Conservation (phyloP, 441 rosid species). For the Manihot esculenta region DNA sequence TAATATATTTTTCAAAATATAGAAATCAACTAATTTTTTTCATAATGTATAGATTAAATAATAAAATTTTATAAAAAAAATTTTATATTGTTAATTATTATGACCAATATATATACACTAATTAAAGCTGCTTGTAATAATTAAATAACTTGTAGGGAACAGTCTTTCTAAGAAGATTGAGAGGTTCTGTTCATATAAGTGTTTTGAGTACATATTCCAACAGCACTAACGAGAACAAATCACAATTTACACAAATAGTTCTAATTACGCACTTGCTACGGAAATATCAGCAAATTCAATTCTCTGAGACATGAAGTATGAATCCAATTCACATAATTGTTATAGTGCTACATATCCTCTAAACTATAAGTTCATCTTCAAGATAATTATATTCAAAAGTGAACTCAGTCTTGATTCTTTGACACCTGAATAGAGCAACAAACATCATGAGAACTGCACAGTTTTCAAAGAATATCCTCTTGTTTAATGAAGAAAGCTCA, state of each 20-base stretch:
- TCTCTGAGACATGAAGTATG: constrained; percentile 4
- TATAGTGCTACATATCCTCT: constrained; percentile 21
- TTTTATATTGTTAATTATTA: no score
- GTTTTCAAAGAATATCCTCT: not conserved
- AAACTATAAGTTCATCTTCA: constrained; percentile 77
- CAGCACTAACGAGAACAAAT: not conserved
- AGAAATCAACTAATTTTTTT: no score
- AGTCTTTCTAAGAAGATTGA: not conserved
- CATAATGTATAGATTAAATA: no score
- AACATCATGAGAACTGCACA: constrained; percentile 3
- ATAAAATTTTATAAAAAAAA: no score
- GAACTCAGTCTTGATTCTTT: constrained; percentile 93
- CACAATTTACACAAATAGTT: constrained; percentile 9
- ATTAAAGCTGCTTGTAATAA: no score
- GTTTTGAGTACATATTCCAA: not conserved
- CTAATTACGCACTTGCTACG: not conserved
- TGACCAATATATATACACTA: no score
- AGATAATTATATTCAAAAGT: constrained; percentile 90
- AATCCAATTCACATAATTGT: not conserved
- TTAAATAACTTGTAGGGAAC: no score
- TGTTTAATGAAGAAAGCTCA: no score
- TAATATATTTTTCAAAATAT: no score
- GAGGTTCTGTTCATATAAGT: not conserved
- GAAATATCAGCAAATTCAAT: constrained; percentile 5
- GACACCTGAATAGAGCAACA: constrained; percentile 66